These are phyloP conservation scores for Capniomyces stellatus DNA, from an alignment of 371 early-diverging fungal genomes.

Conservation along the genomic window DNA sequence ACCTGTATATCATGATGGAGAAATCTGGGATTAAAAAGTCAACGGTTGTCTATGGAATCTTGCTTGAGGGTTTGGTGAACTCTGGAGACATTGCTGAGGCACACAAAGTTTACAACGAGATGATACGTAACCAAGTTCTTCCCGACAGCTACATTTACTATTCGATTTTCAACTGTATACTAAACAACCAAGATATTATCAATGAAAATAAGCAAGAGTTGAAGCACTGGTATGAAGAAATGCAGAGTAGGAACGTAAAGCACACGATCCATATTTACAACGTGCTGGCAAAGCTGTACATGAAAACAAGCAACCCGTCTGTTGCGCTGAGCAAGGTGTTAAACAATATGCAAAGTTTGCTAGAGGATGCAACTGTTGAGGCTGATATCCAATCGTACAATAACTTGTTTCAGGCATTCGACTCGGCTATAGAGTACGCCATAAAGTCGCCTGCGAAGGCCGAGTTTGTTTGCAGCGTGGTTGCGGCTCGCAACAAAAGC, in stretches of 20 bases:
- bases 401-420: not conserved
- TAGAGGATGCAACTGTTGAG: not conserved
- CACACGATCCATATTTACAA: not conserved
- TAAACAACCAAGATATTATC: conserved; percentile 9
- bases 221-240: not conserved
- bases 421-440: not conserved
- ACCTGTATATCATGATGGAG: conserved; percentile 16
- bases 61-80: conserved; percentile 20
- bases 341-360: not conserved
- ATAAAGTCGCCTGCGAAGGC: not conserved
- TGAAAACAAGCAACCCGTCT: too few relatives aligned
- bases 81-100: conserved; percentile 12
- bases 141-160: conserved; percentile 18
- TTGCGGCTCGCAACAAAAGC: not conserved
- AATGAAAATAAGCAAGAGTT: not conserved
- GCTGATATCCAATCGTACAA: not conserved
- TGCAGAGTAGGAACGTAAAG: not conserved
- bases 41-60: conserved; percentile 14
- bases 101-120: conserved; percentile 11
- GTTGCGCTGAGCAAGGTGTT: not conserved
- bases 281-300: not conserved
- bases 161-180: conserved; percentile 19
- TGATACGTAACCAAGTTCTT: conserved; percentile 6
- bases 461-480: not conserved
- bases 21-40: conserved; percentile 7